A percentile compares a stretch with the other conserved stretches of the same genome.
phyloP scores from a whole-genome alignment of 2,329 filamentous ascomycete genomes.

The Neonectria faginata region DNA sequence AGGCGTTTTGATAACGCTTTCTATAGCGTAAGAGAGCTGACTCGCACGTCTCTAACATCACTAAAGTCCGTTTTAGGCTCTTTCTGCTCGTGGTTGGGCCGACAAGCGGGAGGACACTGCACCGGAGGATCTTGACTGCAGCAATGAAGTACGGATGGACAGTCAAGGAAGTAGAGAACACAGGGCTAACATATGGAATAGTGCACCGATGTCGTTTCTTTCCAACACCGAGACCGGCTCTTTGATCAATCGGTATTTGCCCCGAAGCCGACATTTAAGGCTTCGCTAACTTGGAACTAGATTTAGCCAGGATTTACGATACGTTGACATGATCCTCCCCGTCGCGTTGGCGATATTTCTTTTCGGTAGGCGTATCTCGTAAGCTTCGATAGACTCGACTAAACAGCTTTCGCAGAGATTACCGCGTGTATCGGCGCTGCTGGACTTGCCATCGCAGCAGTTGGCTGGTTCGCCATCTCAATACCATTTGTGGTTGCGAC shows the following conservation, averaged over 20 bases:
- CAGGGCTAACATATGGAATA: slow-evolving; percentile 16
- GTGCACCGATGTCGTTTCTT: slow-evolving; percentile 45
- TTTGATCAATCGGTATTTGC: slow-evolving; percentile 43
- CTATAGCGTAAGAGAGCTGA: slow-evolving; percentile 41
- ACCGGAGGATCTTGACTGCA: slow-evolving; percentile 40
- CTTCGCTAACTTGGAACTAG: slow-evolving; percentile 35
- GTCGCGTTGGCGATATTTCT: slow-evolving; percentile 42
- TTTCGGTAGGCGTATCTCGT: slow-evolving; percentile 35
- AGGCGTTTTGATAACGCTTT: slow-evolving; percentile 40
- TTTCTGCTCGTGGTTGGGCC: slow-evolving; percentile 45
- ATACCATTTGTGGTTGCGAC: slow-evolving; percentile 57
- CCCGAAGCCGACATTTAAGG: rapidly evolving
- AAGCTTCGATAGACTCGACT: slow-evolving; percentile 1
- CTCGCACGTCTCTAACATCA: background rate
- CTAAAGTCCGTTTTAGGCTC: slow-evolving; percentile 35
- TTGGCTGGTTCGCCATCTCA: slow-evolving; percentile 58
- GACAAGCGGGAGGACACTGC: slow-evolving; percentile 42
- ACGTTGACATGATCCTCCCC: slow-evolving; percentile 55
- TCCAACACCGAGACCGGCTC: slow-evolving; percentile 46
- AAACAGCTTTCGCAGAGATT: slow-evolving; percentile 35
- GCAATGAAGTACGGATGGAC: slow-evolving; percentile 40
- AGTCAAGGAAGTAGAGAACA: rapidly evolving
- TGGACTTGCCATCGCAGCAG: slow-evolving; percentile 57
- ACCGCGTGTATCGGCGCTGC: slow-evolving; percentile 56
- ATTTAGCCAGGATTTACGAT: slow-evolving; percentile 58